These are phyloP conservation scores for Heliocybe sulcata DNA, from an alignment of 1,284 basidiomycete genomes.

Conservation along the genomic window DNA sequence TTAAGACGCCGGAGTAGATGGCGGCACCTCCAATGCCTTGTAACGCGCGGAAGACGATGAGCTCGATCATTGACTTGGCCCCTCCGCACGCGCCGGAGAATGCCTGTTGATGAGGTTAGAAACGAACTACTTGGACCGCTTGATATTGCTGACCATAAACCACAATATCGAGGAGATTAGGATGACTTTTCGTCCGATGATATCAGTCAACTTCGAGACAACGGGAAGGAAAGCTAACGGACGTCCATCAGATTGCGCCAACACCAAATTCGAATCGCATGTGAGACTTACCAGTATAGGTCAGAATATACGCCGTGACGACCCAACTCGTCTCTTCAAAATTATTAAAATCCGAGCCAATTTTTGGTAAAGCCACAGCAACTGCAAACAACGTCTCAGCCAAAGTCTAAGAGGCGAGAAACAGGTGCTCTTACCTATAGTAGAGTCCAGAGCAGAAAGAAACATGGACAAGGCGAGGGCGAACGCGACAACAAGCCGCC, in stretches of 20 bases:
- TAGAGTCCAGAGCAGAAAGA: neutral
- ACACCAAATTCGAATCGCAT: neutral
- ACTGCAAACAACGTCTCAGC: neutral
- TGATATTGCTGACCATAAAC: neutral
- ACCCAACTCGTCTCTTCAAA: constrained; percentile 1
- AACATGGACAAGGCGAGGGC: constrained; percentile 1
- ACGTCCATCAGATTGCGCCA: neutral
- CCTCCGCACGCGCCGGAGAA: constrained; percentile 1
- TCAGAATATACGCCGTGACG: constrained; percentile 1
- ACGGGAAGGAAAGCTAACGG: neutral
- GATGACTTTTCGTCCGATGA: neutral
- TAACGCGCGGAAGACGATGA: constrained; percentile 1
- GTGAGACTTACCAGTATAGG: neutral
- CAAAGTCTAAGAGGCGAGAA: neutral
- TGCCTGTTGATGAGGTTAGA: neutral
- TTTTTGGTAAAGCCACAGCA: constrained; percentile 1
- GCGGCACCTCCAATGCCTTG: neutral
- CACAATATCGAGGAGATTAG: neutral
- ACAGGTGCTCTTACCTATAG: neutral
- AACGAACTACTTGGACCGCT: neutral
- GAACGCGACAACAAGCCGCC: neutral
- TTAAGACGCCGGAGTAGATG: neutral
- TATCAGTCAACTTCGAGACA: neutral
- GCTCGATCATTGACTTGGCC: neutral
- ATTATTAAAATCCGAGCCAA: constrained; percentile 1